Percentiles rank a stretch among this genome's conserved stretches.
These are phyloP conservation scores for Neocallimastix lanati DNA, from an alignment of 192 early-diverging fungal genomes.

Conservation along the genomic window DNA sequence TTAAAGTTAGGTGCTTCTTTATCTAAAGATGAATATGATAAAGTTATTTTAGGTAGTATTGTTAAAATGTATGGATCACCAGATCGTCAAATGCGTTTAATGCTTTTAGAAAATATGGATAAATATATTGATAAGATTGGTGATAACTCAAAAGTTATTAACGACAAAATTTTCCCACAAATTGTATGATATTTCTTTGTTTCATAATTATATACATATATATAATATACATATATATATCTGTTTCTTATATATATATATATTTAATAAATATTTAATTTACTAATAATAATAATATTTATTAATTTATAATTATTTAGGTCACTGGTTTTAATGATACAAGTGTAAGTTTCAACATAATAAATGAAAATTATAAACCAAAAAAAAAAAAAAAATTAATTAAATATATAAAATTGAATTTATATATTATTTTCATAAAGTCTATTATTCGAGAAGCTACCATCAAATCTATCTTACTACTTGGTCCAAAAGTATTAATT, in stretches of 20 bases:
- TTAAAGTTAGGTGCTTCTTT: slow-evolving; percentile 64
- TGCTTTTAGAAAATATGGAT: slow-evolving; percentile 62
- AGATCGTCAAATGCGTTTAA: slow-evolving; percentile 71
- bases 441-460: slow-evolving; percentile 82
- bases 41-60: slow-evolving; percentile 33
- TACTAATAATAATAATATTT: too few species aligned
- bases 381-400: too few species aligned
- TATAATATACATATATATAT: background rate
- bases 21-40: slow-evolving; percentile 52
- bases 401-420: too few species aligned
- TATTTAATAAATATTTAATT: too few species aligned
- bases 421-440: too few species aligned
- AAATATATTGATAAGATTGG: slow-evolving; percentile 42
- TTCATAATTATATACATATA: background rate
- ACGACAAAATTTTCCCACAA: slow-evolving; percentile 71
- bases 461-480: slow-evolving; percentile 58
- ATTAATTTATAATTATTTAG: slow-evolving; percentile 9
- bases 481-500: slow-evolving; percentile 43
- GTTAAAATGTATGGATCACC: slow-evolving; percentile 71
- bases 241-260: too few species aligned
- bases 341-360: slow-evolving; percentile 18
- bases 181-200: slow-evolving; percentile 24
- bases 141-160: slow-evolving; percentile 33
- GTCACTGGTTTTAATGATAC: slow-evolving; percentile 74
- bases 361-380: too few species aligned